Percentiles rank a stretch among this genome's conserved stretches.
Evolutionary conservation across 2,329 filamentous ascomycete genomes (phyloP).

Genomic region (Penicillium paneum): DNA sequence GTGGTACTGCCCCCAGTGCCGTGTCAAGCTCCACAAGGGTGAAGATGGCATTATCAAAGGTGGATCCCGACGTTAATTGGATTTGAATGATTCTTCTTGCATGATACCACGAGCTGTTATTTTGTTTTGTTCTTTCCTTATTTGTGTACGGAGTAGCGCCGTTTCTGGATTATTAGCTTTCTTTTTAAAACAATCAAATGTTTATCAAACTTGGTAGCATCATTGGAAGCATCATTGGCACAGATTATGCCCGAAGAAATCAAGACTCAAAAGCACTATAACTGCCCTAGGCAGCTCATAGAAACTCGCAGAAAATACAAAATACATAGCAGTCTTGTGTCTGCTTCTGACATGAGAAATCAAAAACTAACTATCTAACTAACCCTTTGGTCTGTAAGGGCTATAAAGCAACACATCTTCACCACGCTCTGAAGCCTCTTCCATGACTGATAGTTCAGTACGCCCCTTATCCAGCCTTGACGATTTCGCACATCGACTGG

Average conservation of each 20-base stretch:
- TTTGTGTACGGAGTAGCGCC: neutral
- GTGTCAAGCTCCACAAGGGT: conserved; percentile 48
- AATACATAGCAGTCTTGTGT: neutral
- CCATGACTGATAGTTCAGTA: neutral
- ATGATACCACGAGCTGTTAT: conserved; percentile 23
- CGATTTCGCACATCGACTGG: neutral
- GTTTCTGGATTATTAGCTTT: neutral
- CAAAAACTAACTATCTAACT: neutral
- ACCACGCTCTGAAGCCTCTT: neutral
- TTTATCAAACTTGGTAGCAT: neutral
- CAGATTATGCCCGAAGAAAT: neutral
- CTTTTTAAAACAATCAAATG: neutral
- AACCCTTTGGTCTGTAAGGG: neutral
- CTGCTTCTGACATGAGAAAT: no score
- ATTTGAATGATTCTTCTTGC: conserved; percentile 12
- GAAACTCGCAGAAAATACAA: neutral
- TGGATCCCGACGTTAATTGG: conserved; percentile 29
- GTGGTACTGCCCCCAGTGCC: conserved; percentile 65
- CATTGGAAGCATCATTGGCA: neutral
- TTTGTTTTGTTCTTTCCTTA: neutral
- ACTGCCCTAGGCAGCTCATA: neutral
- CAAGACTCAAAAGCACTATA: neutral
- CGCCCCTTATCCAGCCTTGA: neutral
- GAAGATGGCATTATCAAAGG: conserved; percentile 41
- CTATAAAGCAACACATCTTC: neutral